Base-by-base conservation (phyloP, 2,329 filamentous ascomycete species). In the Orbilia brochopaga region DNA sequence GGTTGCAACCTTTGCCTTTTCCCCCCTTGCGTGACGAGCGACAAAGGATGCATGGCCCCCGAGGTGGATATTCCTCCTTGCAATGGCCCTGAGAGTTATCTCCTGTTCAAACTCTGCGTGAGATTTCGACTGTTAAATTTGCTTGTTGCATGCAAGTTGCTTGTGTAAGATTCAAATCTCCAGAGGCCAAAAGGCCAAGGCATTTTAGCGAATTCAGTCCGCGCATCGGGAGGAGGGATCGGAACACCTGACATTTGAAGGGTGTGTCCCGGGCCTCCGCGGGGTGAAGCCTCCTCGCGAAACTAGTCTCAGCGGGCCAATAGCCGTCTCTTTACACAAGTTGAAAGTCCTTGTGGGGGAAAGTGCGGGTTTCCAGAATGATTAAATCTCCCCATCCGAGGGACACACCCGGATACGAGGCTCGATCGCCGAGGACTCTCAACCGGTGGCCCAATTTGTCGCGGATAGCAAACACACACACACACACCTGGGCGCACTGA, bases 341-440 rank as follows among this genome's bases (percentile, higher is more conserved):
- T 60, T 57, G 67, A 72, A 72, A 65, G 55, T 65, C 51, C 40
- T 8, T 35, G 32, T 60, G 48, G n/a, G 55, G 60, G 23, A 65
- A 59, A 17, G 66, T 44, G 66, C n/a, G 13, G 35, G n/a, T 32
- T 32, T 24, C 42, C 57, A 21, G n/a, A 44, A 57, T 50, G 37
- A 23, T 46, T 52, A 40, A 35, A 21, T 44, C 23, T 42, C 55
- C 30, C 40, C 15, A 19, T 37, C 32, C 19, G 35, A 27, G 42
- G 27, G 37, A 17, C 32, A 32, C 27, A 23, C 24, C 15, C 51
- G n/a, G 23, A 24, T 32, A 54, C 17, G 30, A 37, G 27, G 42
- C 58, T 62, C 65, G 42, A 62, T 69, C 65, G 58, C 65, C 65
- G 58, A 69, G 62, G 57, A 37, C n/a, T 58, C n/a, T 37, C 52